Evolutionary conservation across 2,329 filamentous ascomycete genomes (phyloP), one percentile per base, ranked within the genome.

Genomic region (Fusarium equiseti): DNA sequence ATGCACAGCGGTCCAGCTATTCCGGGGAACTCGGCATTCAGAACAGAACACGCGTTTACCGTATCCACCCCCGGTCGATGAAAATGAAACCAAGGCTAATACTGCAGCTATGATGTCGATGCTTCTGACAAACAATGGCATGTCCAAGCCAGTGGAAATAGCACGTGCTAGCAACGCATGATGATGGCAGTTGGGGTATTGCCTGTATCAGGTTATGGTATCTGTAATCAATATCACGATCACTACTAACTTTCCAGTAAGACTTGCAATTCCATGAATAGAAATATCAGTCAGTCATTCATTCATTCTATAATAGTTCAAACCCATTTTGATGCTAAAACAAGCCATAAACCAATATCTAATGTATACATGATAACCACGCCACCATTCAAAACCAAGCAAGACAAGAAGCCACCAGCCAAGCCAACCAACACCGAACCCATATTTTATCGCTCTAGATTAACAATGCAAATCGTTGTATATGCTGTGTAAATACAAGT

Each of bases 1-100:
- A n/a, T 16, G 42, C 20, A 24, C 20, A 16, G 15, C 42, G 42
- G 20, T 22, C 8, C 42, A 61, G 32, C 48, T 62, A 49, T 44
- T 62, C 63, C 63, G 63, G 63, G 63, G 56, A 62, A 27, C 26
- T 66, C 63, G 49, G 63, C 63, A 50, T 43, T 54, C 10, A 38
- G 20, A 43, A 45, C 8, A 5, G 32, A 43, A 45, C 20, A 43
- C 27, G 40, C 45, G 42, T 51, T 48, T 24, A 38, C 32, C 22
- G 44, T 62, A 43, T 42, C 63, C 63, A 62, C 55, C 42, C 27
- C 38, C 46, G 49, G 31, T 18, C 32, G n/a, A 42, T 62, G 44
- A 54, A 61, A 35, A 42, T 62, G 44, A 54, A 61, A 45, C 49
- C 54, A 50, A 50, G 49, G 40, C 44, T 55, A 55, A 55, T 11